phyloP scores from a whole-genome alignment of 1,284 basidiomycete species.

The Leccinum subspadiceum region DNA sequence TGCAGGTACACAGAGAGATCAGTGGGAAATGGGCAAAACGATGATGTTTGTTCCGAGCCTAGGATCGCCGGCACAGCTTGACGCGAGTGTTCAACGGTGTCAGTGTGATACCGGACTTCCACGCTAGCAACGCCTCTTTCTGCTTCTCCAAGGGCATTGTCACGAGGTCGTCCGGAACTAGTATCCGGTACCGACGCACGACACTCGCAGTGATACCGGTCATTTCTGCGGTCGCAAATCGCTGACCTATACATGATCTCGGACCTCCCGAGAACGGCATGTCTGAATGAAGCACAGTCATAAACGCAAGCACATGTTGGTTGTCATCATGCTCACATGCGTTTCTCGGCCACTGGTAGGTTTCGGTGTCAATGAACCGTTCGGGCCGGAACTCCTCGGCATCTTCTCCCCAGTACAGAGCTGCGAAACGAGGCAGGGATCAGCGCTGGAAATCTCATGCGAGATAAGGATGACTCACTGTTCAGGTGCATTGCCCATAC shows the following conservation, averaged over 20 bases:
- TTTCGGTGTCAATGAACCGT: too few species aligned
- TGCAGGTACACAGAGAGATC: background rate
- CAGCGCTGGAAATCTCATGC: too few species aligned
- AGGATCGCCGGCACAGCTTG: constrained; percentile 21
- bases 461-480: too few species aligned
- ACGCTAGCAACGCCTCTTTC: constrained; percentile 28
- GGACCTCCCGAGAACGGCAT: constrained; percentile 40
- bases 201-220: constrained; percentile 31
- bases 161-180: constrained; percentile 35
- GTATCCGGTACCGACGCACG: constrained; percentile 31
- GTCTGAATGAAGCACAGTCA: constrained; percentile 16
- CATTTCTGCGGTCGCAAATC: constrained; percentile 31
- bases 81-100: constrained; percentile 28
- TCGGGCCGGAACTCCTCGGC: too few species aligned
- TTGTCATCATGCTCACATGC: too few species aligned
- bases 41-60: background rate
- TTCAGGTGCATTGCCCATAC: too few species aligned
- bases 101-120: constrained; percentile 33
- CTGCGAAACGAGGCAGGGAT: too few species aligned
- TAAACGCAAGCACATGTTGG: background rate
- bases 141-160: constrained; percentile 27
- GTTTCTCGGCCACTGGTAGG: too few species aligned
- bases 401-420: too few species aligned
- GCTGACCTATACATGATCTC: constrained; percentile 42
- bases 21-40: background rate